Base-by-base conservation (phyloP, 306 rosid genomes). In the Begonia loranthoides region DNA sequence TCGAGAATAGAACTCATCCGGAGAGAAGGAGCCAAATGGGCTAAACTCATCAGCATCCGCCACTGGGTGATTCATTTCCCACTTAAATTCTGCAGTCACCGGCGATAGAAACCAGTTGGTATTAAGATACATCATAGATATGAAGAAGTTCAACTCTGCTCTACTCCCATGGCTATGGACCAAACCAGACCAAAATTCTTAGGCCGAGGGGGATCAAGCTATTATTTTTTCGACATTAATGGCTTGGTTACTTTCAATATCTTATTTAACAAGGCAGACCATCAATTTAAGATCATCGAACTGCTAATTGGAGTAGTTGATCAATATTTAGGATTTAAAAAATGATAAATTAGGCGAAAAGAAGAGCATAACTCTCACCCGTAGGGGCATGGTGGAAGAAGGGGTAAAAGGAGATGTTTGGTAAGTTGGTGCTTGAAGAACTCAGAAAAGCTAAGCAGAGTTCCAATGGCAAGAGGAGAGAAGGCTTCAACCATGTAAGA, bases 371-470 rank as follows among this genome's bases (percentile, higher is more conserved):
- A 28, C 36, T 33, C 59, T 33, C 59, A 67, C 71, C 50, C 56
- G 52, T 47, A 68, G 41, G 48, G 51, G 52, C 59, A 64, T 55
- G 22, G 61, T 61, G 21, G 66, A 50, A 56, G 79, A 19, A 61
- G 60, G 59, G 59, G 19, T n/a, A 39, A 63, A 49, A 62, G 7
- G 61, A 49, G 58, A 63, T 13, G 44, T 52, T 52, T 59, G 11
- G 45, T 61, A 21, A 84, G 76, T 65, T 81, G 95, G 71, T 81
- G 90, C 71, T 77, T 84, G 66, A 75, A 84, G 67, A 85, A 85
- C 66, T 69, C 84, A 48, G 71, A 81, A 77, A 81, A 85, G 56
- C 73, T 64, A 33, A 78, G 69, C 13, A 85, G 79, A 56, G 87
- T 85, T 15, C 87, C 84, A 49, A 85, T 61, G 15, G 84, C 87